These are phyloP conservation scores for Didymella arachidicola DNA, from an alignment of 2,329 filamentous ascomycete species.

Conservation along the genomic window DNA sequence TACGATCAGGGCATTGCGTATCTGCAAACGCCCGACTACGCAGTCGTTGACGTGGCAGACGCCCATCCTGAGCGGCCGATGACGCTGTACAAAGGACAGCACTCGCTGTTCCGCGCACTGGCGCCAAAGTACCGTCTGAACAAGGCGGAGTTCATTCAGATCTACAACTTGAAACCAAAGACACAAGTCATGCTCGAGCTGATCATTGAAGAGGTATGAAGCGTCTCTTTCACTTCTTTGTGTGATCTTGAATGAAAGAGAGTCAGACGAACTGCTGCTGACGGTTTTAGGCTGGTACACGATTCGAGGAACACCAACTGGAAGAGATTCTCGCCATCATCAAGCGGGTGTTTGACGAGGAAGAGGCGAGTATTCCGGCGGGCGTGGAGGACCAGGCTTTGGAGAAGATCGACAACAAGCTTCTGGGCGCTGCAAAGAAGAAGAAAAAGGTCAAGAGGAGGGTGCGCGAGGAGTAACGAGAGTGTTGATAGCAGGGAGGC, in stretches of 20 bases:
- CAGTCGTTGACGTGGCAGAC: conserved; percentile 25
- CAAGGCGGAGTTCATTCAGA: conserved; percentile 50
- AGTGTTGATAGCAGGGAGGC: neutral
- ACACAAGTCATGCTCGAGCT: conserved; percentile 45
- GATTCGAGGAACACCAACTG: conserved; percentile 43
- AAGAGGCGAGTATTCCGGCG: conserved; percentile 37
- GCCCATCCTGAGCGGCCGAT: conserved; percentile 37
- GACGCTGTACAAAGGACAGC: conserved; percentile 46
- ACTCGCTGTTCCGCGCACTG: conserved; percentile 43
- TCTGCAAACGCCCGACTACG: conserved; percentile 51
- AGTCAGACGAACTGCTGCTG: too few species aligned
- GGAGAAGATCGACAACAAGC: conserved; percentile 41
- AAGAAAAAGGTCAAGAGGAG: conserved; percentile 30
- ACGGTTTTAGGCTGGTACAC: conserved; percentile 30
- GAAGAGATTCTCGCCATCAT: conserved; percentile 41
- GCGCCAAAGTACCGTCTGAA: conserved; percentile 44
- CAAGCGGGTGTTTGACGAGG: conserved; percentile 41
- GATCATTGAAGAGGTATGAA: conserved; percentile 47
- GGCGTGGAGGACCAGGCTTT: conserved; percentile 40
- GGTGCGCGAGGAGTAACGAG: conserved; percentile 2
- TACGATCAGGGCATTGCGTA: conserved; percentile 55
- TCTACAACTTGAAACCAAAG: conserved; percentile 47
- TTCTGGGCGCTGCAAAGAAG: conserved; percentile 39
- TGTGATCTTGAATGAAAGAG: too few species aligned
- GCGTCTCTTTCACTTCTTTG: neutral